Evolutionary conservation across 2,329 filamentous ascomycete species (phyloP).

Genomic region (Lecanicillium sp.): DNA sequence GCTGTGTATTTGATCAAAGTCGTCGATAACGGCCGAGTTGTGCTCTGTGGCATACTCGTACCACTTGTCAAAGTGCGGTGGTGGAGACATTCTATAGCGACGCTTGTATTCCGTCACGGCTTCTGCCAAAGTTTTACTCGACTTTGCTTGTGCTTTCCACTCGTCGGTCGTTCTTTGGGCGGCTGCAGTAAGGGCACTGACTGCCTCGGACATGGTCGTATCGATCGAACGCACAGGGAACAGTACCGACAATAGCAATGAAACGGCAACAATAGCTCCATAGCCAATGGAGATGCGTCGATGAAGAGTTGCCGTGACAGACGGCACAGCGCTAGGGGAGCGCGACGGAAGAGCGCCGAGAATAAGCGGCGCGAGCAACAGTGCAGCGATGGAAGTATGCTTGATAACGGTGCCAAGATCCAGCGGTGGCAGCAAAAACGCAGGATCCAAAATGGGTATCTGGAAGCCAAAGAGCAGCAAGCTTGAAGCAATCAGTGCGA

Average conservation of each 20-base stretch:
- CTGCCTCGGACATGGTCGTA: conserved; percentile 3
- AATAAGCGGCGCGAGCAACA: too few species aligned
- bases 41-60: conserved; percentile 59
- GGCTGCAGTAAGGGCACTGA: conserved; percentile 11
- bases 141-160: conserved; percentile 14
- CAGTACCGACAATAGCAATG: conserved; percentile 4
- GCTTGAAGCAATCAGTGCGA: conserved; percentile 5
- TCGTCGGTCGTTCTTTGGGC: conserved; percentile 3
- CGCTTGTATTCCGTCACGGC: conserved; percentile 34
- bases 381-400: too few species aligned
- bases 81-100: conserved; percentile 54
- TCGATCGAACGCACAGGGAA: conserved; percentile 4
- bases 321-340: too few species aligned
- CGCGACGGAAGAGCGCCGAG: too few species aligned
- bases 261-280: background rate
- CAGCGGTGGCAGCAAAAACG: background rate
- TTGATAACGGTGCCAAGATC: too few species aligned
- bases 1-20: conserved; percentile 66
- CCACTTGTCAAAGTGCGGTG: conserved; percentile 73
- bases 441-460: conserved; percentile 9
- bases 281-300: background rate
- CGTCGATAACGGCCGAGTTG: conserved; percentile 61
- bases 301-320: background rate
- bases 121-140: conserved; percentile 13
- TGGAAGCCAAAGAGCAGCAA: conserved; percentile 9